Conservation (phyloP, 140 eudicot genomes). For the Oenanthe javanica region DNA sequence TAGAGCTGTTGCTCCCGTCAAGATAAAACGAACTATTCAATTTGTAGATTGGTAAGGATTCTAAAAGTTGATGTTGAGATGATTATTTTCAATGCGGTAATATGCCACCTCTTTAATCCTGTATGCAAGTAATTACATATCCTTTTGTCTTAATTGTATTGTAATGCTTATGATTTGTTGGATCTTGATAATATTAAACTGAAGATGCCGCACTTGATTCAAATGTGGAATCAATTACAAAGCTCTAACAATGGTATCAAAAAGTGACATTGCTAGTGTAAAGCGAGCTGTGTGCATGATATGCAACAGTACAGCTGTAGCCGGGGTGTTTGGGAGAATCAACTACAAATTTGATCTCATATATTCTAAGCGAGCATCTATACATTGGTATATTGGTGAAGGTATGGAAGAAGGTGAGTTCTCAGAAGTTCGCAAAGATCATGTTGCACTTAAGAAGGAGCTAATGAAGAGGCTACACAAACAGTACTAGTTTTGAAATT, state of each 20-base stretch:
- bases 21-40: constrained; percentile 38
- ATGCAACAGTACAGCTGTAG: constrained; percentile 55
- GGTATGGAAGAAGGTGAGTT: constrained; percentile 67
- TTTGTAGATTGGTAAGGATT: constrained; percentile 54
- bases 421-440: constrained; percentile 43
- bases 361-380: constrained; percentile 45
- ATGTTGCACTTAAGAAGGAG: constrained; percentile 42
- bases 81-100: not conserved
- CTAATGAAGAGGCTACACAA: constrained; percentile 22
- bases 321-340: constrained; percentile 40
- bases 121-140: not conserved
- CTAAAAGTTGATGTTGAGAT: not conserved
- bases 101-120: not conserved
- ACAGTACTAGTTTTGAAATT: not conserved
- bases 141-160: not conserved
- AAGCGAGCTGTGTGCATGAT: constrained; percentile 59
- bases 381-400: constrained; percentile 52
- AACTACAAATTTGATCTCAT: constrained; percentile 39
- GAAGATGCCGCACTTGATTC: constrained; percentile 45
- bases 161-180: not conserved
- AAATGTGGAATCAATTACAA: constrained; percentile 54
- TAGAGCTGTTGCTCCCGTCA: constrained; percentile 36
- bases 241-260: constrained; percentile 45
- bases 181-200: not conserved
- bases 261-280: constrained; percentile 32